Evolutionary conservation across 2,329 filamentous ascomycete species (phyloP).

Genomic region (Aspergillus japonicus): DNA sequence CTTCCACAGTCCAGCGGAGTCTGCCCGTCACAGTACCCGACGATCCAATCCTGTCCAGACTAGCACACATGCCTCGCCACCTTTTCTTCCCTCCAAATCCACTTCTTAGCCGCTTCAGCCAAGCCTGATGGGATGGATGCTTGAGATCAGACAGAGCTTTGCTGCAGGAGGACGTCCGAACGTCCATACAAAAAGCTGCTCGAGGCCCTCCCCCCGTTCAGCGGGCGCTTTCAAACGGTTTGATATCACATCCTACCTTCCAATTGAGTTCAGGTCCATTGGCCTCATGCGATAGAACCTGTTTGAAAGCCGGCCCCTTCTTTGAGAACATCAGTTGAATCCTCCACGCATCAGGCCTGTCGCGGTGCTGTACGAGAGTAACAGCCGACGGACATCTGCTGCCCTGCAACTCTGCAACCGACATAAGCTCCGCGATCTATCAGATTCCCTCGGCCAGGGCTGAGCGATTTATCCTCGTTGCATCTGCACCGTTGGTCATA

Average conservation of each 20-base stretch:
- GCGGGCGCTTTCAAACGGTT: slow-evolving; percentile 1
- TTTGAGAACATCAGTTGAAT: background rate
- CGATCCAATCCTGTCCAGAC: slow-evolving; percentile 2
- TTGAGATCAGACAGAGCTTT: slow-evolving; percentile 5
- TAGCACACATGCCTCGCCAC: slow-evolving; percentile 1
- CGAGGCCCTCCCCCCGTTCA: background rate
- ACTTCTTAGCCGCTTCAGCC: slow-evolving; percentile 5
- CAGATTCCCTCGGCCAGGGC: background rate
- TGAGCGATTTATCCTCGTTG: slow-evolving; percentile 12
- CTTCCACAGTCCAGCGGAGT: no score
- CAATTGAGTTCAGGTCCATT: background rate
- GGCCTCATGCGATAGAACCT: background rate
- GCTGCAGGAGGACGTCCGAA: background rate
- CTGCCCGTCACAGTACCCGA: no score
- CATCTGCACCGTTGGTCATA: slow-evolving; percentile 8
- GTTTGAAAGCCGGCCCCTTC: background rate
- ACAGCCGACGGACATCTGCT: background rate
- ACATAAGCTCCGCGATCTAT: slow-evolving; percentile 4
- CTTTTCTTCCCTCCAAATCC: slow-evolving; percentile 4
- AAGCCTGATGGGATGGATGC: background rate
- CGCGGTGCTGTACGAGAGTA: background rate
- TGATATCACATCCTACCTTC: background rate
- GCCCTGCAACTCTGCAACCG: slow-evolving; percentile 1
- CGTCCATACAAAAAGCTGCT: slow-evolving; percentile 3
- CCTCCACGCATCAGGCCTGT: background rate